Base-by-base conservation (phyloP, 1,139 yeast genomes). In the Suhomyces coccinellae region DNA sequence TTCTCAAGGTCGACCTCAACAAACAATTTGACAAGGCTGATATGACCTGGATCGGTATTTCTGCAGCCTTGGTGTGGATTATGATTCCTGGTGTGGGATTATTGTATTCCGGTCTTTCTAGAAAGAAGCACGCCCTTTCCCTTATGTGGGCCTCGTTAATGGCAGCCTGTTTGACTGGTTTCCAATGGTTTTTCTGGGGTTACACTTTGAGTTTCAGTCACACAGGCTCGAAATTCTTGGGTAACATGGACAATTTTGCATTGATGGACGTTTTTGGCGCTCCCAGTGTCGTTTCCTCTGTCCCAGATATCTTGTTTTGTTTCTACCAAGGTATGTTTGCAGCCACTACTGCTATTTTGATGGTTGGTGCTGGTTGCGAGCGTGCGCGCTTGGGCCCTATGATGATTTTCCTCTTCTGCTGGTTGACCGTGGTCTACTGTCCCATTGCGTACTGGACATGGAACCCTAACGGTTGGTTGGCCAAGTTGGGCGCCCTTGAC, bases 111-210 rank as follows among this genome's bases (percentile, higher is more conserved):
- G 98, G 98, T 54, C 73, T 90, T 52, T 84, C 96, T 9, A 81
- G 98, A 66, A 90, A 90, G 66, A 88, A 89, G 69, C 97, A 91
- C 59, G 96, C 97, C 13, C 72, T 90, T 48, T 86, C 97, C 10
- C 74, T 91, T 46, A 71, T 91, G 49, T 91, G 97, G 97, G 95
- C 96, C n/a, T 84, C 96, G 4, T 72, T 91, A 63, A 89, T 88
- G 87, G 90, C 95, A 13, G 81, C 82, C 17, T 83, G 93, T 56
- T 71, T 91, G 32, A 82, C 90, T 6, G 71, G 85, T 1, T 89
- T 91, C 78, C 97, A 91, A 62, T 91, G 98, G 98, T 91, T 89
- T 67, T 89, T 89, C 72, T 89, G 97, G 97, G 98, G 98, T 48
- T 91, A 87, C 66, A 86, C 97, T 8, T 76, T 93, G 50, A 83